Conservation (phyloP, 257 asterid species). For the Ophiorrhiza pumila region DNA sequence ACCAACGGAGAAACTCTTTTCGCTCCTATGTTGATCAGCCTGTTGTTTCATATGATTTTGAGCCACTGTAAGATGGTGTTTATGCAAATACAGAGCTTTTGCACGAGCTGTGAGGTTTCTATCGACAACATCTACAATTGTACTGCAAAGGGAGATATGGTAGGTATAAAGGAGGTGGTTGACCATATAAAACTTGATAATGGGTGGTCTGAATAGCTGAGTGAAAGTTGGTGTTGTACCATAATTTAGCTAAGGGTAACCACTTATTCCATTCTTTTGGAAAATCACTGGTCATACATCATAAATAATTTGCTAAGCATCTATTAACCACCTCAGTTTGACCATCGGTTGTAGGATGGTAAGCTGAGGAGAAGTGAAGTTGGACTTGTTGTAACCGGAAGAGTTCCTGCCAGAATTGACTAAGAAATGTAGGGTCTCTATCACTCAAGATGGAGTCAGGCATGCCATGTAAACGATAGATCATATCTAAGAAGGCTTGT, state of each 20-base stretch:
- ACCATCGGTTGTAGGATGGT: not conserved
- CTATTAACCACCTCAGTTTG: not conserved
- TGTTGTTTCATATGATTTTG: too few relatives aligned
- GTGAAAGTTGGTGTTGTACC: not conserved
- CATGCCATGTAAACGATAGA: not conserved
- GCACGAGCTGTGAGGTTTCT: too few relatives aligned
- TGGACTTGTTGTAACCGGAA: too few relatives aligned
- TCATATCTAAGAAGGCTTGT: not conserved
- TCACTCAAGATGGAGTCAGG: not conserved
- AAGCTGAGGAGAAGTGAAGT: too few relatives aligned
- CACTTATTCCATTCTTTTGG: not conserved
- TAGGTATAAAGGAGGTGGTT: not conserved
- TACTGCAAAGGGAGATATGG: not conserved
- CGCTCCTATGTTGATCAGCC: too few relatives aligned
- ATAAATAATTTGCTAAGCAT: not conserved
- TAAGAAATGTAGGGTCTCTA: not conserved
- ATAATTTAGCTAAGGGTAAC: not conserved
- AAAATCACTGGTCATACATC: not conserved
- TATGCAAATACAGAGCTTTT: too few relatives aligned
- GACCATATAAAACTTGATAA: not conserved
- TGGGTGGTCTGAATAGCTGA: not conserved
- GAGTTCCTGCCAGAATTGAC: not conserved
- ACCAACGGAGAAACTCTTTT: too few relatives aligned
- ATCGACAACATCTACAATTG: too few relatives aligned
- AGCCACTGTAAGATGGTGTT: too few relatives aligned